A percentile compares a stretch with the other conserved stretches of the same genome.
phyloP scores from a whole-genome alignment of 1,284 basidiomycete genomes.

The Testicularia cyperi region DNA sequence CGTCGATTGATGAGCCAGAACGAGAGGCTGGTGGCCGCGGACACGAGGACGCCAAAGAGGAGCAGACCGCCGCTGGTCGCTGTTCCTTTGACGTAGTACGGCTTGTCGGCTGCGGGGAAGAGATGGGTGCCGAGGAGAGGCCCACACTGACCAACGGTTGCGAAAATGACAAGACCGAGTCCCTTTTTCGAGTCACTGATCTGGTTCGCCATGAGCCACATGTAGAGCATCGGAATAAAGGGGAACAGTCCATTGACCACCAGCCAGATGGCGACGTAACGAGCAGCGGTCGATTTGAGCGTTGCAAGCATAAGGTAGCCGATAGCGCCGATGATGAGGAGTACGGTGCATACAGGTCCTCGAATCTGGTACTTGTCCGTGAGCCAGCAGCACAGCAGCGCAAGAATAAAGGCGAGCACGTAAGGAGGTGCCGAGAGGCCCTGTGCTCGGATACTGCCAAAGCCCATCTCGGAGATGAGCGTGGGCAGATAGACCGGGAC shows the following conservation, averaged over 20 bases:
- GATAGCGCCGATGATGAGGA: conserved; percentile 31
- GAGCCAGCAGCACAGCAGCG: conserved; percentile 20
- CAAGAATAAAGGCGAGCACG: conserved; percentile 45
- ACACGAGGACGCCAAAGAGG: conserved; percentile 26
- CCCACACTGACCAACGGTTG: conserved; percentile 49
- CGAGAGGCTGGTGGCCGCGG: conserved; percentile 2
- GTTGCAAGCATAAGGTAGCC: conserved; percentile 54
- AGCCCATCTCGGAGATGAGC: conserved; percentile 51
- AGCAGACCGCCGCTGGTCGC: conserved; percentile 35
- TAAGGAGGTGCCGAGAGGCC: conserved; percentile 47
- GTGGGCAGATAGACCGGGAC: conserved; percentile 57
- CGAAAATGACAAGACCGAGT: conserved; percentile 43
- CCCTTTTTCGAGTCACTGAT: conserved; percentile 45
- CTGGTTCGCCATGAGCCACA: conserved; percentile 45
- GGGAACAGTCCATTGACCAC: conserved; percentile 50
- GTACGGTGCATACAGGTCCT: conserved; percentile 38
- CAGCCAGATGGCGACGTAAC: conserved; percentile 42
- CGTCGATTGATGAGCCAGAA: conserved; percentile 32
- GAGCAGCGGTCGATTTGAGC: conserved; percentile 13
- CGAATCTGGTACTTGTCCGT: conserved; percentile 43
- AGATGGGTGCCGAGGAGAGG: conserved; percentile 48
- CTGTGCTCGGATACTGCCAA: conserved; percentile 39
- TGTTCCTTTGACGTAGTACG: conserved; percentile 47
- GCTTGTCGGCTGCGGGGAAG: conserved; percentile 37
- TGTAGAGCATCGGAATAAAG: conserved; percentile 49